Conservation (phyloP, 2,329 filamentous ascomycete species). For the Claviceps africana region DNA sequence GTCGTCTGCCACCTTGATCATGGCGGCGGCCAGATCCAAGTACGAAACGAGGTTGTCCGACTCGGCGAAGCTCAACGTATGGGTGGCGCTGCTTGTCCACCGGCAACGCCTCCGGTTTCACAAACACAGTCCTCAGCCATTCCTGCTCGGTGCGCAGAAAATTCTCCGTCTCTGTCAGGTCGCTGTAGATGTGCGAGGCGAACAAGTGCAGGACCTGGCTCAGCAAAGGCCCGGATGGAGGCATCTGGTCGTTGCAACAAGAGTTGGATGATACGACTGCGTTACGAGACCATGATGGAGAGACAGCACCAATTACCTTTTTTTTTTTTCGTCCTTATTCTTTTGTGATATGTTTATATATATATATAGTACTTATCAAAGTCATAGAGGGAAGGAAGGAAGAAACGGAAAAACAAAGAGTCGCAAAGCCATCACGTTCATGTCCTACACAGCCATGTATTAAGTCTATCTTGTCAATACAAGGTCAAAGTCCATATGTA, state of each 20-base stretch:
- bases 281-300: constrained; percentile 12
- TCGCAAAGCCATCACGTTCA: too few species aligned
- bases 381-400: too few species aligned
- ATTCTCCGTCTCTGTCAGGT: constrained; percentile 18
- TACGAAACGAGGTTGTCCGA: constrained; percentile 22
- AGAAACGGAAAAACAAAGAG: too few species aligned
- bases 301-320: too few species aligned
- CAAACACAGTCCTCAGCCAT: constrained; percentile 24
- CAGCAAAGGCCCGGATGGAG: constrained; percentile 26
- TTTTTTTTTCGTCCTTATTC: too few species aligned
- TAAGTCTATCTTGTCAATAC: too few species aligned
- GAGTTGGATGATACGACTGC: constrained; percentile 26
- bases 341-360: too few species aligned
- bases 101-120: constrained; percentile 22
- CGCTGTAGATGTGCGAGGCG: constrained; percentile 13
- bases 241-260: constrained; percentile 19
- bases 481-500: too few species aligned
- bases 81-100: constrained; percentile 19
- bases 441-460: too few species aligned
- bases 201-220: constrained; percentile 16
- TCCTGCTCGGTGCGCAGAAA: constrained; percentile 22
- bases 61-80: constrained; percentile 23
- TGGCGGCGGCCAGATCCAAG: constrained; percentile 19
- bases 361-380: too few species aligned
- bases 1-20: constrained; percentile 32